These are phyloP conservation scores for Rhodamnia rubescens DNA, from an alignment of 345 rosid species.

Conservation along the genomic window DNA sequence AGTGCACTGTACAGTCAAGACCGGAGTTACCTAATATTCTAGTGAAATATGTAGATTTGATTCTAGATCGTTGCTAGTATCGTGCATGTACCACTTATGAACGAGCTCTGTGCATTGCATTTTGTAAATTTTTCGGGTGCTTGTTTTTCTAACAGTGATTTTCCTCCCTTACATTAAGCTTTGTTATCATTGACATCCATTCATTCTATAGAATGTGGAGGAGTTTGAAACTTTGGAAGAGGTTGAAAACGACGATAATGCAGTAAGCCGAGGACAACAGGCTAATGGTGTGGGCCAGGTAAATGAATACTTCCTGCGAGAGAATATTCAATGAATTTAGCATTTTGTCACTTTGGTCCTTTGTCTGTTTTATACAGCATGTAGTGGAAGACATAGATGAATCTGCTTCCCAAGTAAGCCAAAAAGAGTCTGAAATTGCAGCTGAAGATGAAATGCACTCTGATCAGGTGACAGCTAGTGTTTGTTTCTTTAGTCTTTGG, in stretches of 20 bases:
- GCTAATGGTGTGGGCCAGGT: constrained; percentile 35
- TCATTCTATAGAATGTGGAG: constrained; percentile 13
- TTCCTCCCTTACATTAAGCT: background rate
- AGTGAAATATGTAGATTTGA: background rate
- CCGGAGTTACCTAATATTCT: background rate
- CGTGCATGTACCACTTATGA: background rate
- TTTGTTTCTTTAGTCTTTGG: background rate
- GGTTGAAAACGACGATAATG: constrained; percentile 14
- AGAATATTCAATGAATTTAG: background rate
- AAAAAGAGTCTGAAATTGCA: constrained; percentile 20
- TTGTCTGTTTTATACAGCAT: constrained; percentile 22
- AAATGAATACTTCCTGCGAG: background rate
- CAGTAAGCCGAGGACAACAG: constrained; percentile 20
- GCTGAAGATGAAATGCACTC: constrained; percentile 20
- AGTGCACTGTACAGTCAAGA: background rate
- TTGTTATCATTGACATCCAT: background rate
- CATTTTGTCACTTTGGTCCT: background rate
- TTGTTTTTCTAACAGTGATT: background rate
- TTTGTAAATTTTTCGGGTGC: background rate
- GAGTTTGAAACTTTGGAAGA: constrained; percentile 3
- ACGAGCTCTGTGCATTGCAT: background rate
- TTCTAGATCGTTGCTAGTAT: background rate
- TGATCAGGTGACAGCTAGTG: constrained; percentile 12
- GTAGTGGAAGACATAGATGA: constrained; percentile 17
- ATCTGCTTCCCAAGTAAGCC: constrained; percentile 16